A percentile compares a stretch with the other conserved stretches of the same genome.
phyloP scores from a whole-genome alignment of 169 alveolate genomes.

The Cyclospora cayetanensis region DNA sequence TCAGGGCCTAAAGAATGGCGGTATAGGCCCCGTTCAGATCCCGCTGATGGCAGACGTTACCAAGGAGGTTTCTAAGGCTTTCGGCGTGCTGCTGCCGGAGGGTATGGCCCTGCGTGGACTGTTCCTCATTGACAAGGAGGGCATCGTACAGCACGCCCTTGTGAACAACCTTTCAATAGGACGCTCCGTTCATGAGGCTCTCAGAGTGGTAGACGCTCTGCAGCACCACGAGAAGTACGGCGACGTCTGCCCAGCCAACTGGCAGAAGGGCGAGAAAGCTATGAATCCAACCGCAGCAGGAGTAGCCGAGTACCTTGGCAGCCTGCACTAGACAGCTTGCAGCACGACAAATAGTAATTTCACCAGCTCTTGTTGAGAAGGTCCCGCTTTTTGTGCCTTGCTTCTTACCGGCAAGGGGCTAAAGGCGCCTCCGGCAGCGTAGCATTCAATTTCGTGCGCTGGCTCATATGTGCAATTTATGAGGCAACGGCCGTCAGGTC shows the following conservation, averaged over 20 bases:
- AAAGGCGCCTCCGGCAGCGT: no score
- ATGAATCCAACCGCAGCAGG: conserved; percentile 96
- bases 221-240: conserved; percentile 97
- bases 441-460: no score
- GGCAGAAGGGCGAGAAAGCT: conserved; percentile 97
- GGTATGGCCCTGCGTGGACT: conserved; percentile 99
- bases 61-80: conserved; percentile 90
- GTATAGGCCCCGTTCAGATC: conserved; percentile 93
- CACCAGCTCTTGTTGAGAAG: no score
- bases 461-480: no score
- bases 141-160: conserved; percentile 94
- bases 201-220: conserved; percentile 97
- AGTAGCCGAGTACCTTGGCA: conserved; percentile 83
- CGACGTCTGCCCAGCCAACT: conserved; percentile 99
- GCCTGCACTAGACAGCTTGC: not conserved
- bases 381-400: no score
- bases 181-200: conserved; percentile 96
- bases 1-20: conserved; percentile 96
- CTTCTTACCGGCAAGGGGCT: no score
- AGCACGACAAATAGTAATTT: no score
- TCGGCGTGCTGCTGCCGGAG: conserved; percentile 93
- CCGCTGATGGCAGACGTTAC: conserved; percentile 96
- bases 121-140: conserved; percentile 96
- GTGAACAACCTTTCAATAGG: conserved; percentile 99
- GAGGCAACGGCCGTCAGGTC: no score